A percentile compares a stretch with the other conserved stretches of the same genome.
Evolutionary conservation across 176 grass and related monocot species (phyloP).

Genomic region (Tillandsia fasciculata): DNA sequence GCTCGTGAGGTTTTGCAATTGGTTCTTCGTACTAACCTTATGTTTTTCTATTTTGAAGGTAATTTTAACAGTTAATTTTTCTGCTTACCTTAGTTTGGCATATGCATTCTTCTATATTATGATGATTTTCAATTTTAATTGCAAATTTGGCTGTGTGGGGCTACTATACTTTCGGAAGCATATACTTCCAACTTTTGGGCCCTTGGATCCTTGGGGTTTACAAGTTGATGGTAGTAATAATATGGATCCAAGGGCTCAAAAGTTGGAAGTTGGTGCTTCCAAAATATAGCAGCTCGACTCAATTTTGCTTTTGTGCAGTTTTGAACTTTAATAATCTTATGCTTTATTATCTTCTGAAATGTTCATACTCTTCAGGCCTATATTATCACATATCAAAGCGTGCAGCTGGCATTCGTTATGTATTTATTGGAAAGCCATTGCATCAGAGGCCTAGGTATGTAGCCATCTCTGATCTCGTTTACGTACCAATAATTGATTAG

Average conservation of each 20-base stretch:
- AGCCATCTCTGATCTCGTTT: background rate
- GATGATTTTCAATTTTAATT: background rate
- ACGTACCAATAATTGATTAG: background rate
- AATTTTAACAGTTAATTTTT: slow-evolving; percentile 1
- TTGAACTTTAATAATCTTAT: slow-evolving; percentile 8
- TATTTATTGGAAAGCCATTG: slow-evolving; percentile 94
- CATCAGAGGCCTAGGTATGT: slow-evolving; percentile 88
- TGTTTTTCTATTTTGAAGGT: slow-evolving; percentile 99
- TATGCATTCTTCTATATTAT: too few species aligned
- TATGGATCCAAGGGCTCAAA: too few species aligned
- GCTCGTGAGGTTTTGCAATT: slow-evolving; percentile 76
- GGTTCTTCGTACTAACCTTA: slow-evolving; percentile 78
- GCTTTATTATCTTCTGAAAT: slow-evolving; percentile 26
- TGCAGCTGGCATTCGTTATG: slow-evolving; percentile 86
- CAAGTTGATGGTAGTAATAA: too few species aligned
- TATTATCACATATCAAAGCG: slow-evolving; percentile 98
- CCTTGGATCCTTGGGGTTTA: too few species aligned
- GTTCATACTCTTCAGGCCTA: slow-evolving; percentile 48
- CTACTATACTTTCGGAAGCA: too few species aligned
- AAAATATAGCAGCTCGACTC: too few species aligned
- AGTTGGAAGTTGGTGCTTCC: too few species aligned
- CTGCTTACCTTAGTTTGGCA: background rate
- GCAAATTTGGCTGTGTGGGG: too few species aligned
- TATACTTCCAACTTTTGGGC: too few species aligned
- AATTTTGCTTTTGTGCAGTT: background rate